phyloP scores from a whole-genome alignment of 2,329 filamentous ascomycete genomes.

The Exophiala mesophila region DNA sequence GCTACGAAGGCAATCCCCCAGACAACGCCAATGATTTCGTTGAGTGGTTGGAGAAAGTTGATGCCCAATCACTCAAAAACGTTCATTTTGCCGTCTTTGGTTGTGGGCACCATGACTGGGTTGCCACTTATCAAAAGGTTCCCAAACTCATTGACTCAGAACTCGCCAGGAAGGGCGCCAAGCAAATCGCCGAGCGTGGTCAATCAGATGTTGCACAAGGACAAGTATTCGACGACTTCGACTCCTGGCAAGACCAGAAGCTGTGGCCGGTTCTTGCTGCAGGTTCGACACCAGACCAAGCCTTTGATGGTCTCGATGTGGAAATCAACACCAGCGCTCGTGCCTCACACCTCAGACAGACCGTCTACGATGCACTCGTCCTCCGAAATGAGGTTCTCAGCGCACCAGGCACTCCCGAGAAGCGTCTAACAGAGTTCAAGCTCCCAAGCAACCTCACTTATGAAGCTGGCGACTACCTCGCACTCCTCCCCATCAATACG shows the following conservation, averaged over 20 bases:
- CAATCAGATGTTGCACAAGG: constrained; percentile 54
- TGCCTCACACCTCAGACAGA: constrained; percentile 56
- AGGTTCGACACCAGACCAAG: constrained; percentile 21
- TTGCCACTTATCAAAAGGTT: constrained; percentile 60
- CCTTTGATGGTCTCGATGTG: constrained; percentile 42
- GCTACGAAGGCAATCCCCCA: constrained; percentile 69
- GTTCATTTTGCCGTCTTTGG: constrained; percentile 66
- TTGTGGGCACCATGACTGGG: constrained; percentile 55
- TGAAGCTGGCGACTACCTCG: constrained; percentile 70
- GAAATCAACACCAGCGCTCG: constrained; percentile 50
- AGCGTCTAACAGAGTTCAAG: constrained; percentile 63
- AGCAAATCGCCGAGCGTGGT: constrained; percentile 43
- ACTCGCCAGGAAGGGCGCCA: constrained; percentile 49
- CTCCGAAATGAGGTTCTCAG: constrained; percentile 51
- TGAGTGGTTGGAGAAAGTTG: constrained; percentile 57
- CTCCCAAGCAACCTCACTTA: constrained; percentile 64
- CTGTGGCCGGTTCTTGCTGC: constrained; percentile 49
- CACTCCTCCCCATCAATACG: constrained; percentile 67
- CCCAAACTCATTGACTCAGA: constrained; percentile 58
- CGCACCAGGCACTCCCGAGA: constrained; percentile 47
- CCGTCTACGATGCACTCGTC: constrained; percentile 59
- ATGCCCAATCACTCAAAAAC: constrained; percentile 49
- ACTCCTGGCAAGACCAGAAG: constrained; percentile 60
- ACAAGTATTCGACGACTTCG: constrained; percentile 65
- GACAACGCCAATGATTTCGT: constrained; percentile 68